phyloP scores from a whole-genome alignment of 148 eudicot genomes.

The Pouteria glomerata region DNA sequence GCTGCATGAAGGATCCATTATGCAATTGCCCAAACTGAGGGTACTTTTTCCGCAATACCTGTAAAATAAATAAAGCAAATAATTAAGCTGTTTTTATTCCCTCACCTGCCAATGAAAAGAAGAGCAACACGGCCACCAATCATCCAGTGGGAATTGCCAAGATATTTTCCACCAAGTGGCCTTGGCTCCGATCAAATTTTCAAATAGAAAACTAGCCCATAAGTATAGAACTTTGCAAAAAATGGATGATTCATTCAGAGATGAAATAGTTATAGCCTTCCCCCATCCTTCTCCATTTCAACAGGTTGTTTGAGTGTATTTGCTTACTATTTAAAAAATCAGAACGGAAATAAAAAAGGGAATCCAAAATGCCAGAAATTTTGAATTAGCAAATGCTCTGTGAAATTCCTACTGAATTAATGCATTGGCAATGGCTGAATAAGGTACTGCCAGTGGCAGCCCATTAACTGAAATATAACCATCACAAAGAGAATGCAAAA shows the following conservation, averaged over 20 bases:
- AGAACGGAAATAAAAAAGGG: too few relatives aligned
- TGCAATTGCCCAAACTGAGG: slow-evolving; percentile 97
- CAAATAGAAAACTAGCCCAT: neutral
- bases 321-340: too few relatives aligned
- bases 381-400: neutral
- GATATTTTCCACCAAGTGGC: neutral
- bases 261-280: too few relatives aligned
- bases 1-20: slow-evolving; percentile 95
- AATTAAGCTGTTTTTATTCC: neutral
- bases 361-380: neutral
- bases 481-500: neutral
- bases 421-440: neutral
- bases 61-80: slow-evolving; percentile 13
- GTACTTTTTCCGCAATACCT: slow-evolving; percentile 88
- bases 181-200: neutral
- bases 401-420: neutral
- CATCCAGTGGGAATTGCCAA: neutral
- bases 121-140: neutral
- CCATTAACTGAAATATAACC: neutral
- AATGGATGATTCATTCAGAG: neutral
- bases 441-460: neutral
- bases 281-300: too few relatives aligned
- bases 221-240: neutral
- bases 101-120: neutral
- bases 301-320: too few relatives aligned